phyloP scores from a whole-genome alignment of 495 filamentous ascomycete species.

The Corynascus novoguineensis region DNA sequence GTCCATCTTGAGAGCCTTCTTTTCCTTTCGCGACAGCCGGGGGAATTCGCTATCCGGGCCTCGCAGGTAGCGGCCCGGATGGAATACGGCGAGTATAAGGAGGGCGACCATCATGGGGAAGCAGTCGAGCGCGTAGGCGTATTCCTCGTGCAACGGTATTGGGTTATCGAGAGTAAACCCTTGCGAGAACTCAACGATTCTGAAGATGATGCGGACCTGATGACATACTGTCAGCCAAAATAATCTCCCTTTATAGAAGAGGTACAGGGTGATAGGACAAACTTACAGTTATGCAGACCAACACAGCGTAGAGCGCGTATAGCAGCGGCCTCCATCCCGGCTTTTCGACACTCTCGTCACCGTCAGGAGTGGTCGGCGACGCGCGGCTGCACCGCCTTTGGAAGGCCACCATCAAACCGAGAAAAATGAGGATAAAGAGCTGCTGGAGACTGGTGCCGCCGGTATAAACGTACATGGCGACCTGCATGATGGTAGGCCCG shows the following conservation, averaged over 20 bases:
- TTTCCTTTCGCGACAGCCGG: conserved; percentile 25
- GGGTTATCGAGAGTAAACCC: conserved; percentile 36
- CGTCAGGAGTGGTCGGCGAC: no score
- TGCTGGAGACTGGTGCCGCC: conserved; percentile 57
- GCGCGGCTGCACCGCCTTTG: conserved; percentile 32
- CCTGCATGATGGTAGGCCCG: conserved; percentile 19
- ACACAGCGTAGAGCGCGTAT: conserved; percentile 46
- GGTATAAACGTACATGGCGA: conserved; percentile 56
- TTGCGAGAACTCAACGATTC: conserved; percentile 50
- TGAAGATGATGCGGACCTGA: conserved; percentile 54
- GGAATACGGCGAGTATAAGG: conserved; percentile 41
- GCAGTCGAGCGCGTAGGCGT: conserved; percentile 52
- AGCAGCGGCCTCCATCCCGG: conserved; percentile 41
- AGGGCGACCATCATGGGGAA: conserved; percentile 53
- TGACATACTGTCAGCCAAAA: background rate
- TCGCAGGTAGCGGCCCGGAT: conserved; percentile 50
- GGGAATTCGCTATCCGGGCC: conserved; percentile 41
- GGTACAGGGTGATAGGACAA: background rate
- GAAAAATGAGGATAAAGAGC: conserved; percentile 53
- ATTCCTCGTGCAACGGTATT: conserved; percentile 49
- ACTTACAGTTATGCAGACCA: conserved; percentile 50
- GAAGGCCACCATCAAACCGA: conserved; percentile 43
- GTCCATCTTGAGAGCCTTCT: conserved; percentile 32
- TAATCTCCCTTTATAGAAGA: no score
- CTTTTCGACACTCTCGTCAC: conserved; percentile 19